Conservation (phyloP, 2,329 filamentous ascomycete genomes). For the Fusarium nurragi region DNA sequence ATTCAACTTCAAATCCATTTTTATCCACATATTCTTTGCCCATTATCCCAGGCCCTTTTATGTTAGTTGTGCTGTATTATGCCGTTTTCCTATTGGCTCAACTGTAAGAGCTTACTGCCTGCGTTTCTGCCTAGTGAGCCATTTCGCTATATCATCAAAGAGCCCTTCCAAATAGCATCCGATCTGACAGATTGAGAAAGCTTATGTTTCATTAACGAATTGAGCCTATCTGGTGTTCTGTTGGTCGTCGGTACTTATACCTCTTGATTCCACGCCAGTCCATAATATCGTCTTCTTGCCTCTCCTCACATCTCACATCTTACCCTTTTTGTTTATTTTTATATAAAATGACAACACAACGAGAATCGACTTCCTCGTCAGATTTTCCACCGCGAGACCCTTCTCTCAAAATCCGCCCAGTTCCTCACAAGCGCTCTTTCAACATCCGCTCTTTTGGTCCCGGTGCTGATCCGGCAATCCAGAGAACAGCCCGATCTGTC, state of each 20-base stretch:
- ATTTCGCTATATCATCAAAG: constrained; percentile 3
- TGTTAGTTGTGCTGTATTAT: background rate
- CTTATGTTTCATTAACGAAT: background rate
- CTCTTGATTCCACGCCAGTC: background rate
- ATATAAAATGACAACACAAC: background rate
- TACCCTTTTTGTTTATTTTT: background rate
- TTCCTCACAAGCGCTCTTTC: constrained; percentile 17
- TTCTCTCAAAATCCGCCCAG: constrained; percentile 8
- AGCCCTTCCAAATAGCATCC: background rate
- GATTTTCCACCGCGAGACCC: constrained; percentile 6
- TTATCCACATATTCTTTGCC: background rate
- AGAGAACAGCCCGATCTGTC: constrained; percentile 4
- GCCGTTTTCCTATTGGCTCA: constrained; percentile 3
- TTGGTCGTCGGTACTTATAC: background rate
- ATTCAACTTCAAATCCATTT: background rate
- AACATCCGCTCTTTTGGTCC: constrained; percentile 13
- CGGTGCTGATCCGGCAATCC: constrained; percentile 10
- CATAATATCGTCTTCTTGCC: background rate
- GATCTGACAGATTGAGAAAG: background rate
- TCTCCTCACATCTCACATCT: background rate
- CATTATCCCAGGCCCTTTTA: background rate
- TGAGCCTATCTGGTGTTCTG: background rate
- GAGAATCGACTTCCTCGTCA: background rate
- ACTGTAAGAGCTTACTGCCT: background rate
- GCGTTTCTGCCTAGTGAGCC: constrained; percentile 9